phyloP scores from a whole-genome alignment of 805 yeast genomes.

The Scheffersomyces coipomensis region DNA sequence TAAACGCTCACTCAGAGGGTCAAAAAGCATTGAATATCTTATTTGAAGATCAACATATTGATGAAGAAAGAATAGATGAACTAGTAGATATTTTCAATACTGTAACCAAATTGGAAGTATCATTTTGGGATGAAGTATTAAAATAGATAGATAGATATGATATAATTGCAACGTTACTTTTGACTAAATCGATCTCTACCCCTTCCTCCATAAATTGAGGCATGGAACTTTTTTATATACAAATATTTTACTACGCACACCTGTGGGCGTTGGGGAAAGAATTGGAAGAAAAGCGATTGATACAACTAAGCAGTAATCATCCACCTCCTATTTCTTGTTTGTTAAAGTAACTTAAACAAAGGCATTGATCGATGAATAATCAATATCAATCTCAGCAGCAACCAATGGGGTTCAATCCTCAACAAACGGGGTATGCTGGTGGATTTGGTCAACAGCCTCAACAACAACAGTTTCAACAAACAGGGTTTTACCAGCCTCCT shows the following conservation, averaged over 20 bases:
- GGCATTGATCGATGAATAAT: conserved; percentile 43
- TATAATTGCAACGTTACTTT: too few species aligned
- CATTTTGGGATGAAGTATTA: conserved; percentile 62
- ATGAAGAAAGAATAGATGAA: conserved; percentile 45
- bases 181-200: too few species aligned
- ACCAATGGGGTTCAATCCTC: conserved; percentile 16
- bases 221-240: too few species aligned
- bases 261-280: too few species aligned
- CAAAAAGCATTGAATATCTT: conserved; percentile 44
- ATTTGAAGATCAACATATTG: conserved; percentile 29
- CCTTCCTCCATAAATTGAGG: too few species aligned
- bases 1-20: conserved; percentile 53
- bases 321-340: too few species aligned
- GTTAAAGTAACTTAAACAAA: too few species aligned
- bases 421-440: conserved; percentile 16
- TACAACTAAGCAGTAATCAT: too few species aligned
- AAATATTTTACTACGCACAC: too few species aligned
- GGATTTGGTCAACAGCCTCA: conserved; percentile 19
- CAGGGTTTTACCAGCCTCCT: conserved; percentile 42
- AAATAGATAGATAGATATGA: too few species aligned
- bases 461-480: conserved; percentile 29
- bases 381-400: conserved; percentile 36
- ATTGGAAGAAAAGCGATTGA: too few species aligned
- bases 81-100: conserved; percentile 57
- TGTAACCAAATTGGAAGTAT: conserved; percentile 60